Conservation (phyloP, 2,329 filamentous ascomycete genomes). For the Cytospora chrysosperma region DNA sequence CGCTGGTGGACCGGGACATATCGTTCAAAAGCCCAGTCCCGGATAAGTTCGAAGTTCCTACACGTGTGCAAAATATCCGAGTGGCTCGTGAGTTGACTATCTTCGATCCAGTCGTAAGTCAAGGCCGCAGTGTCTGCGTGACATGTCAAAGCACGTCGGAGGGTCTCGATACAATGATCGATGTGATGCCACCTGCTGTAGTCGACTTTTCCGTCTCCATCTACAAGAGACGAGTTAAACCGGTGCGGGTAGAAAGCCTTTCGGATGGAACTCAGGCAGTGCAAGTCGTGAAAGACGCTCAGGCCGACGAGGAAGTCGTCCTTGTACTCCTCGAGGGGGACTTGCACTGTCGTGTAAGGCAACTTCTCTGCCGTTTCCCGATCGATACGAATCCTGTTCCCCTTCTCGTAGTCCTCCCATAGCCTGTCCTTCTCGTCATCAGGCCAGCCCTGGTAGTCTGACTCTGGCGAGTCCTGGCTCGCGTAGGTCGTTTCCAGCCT, state of each 20-base stretch:
- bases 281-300: slow-evolving; percentile 17
- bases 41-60: slow-evolving; percentile 12
- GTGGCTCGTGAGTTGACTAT: slow-evolving; percentile 9
- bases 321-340: not conserved
- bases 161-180: slow-evolving; percentile 17
- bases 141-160: slow-evolving; percentile 14
- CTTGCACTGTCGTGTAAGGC: slow-evolving; percentile 1
- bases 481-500: slow-evolving; percentile 12
- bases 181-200: slow-evolving; percentile 14
- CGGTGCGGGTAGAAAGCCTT: slow-evolving; percentile 9
- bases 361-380: not conserved
- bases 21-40: slow-evolving; percentile 14
- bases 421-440: slow-evolving; percentile 3
- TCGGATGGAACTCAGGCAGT: slow-evolving; percentile 13
- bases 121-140: slow-evolving; percentile 13
- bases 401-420: slow-evolving; percentile 18
- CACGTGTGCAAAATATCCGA: slow-evolving; percentile 11
- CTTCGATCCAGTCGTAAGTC: slow-evolving; percentile 18
- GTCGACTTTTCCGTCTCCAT: slow-evolving; percentile 7
- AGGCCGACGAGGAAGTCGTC: slow-evolving; percentile 15
- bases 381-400: slow-evolving; percentile 14
- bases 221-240: slow-evolving; percentile 14
- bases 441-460: slow-evolving; percentile 16
- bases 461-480: slow-evolving; percentile 12
- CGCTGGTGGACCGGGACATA: slow-evolving; percentile 4